Base-by-base conservation (phyloP, 2,329 filamentous ascomycete species). In the Bipolaris gigantea region DNA sequence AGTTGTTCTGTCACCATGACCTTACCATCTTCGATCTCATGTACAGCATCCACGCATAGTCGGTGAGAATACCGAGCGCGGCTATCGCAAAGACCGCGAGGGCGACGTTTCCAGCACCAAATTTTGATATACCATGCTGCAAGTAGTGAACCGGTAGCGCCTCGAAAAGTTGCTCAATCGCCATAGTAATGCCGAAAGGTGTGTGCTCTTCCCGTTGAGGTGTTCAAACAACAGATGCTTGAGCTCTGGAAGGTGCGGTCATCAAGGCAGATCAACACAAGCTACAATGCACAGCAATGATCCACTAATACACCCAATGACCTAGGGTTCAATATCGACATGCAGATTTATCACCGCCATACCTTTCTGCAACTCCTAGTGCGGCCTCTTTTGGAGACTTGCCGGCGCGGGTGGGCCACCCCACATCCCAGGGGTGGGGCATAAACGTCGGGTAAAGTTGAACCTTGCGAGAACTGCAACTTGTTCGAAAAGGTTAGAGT, bases 1-100 rank as follows among this genome's bases (percentile, higher is more conserved):
- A 30, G 27, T 30, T 4, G 11, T 30, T 13, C 13, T 30, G 10
- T 30, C n/a, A 25, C 10, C n/a, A 16, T 11, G 5, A 23, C 44
- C 59, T 32, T 45, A 78, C 77, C 76, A 82, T 79, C 57, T 77
- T 80, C 1, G 74, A 76, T 41, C 79, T 71, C 65, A 81, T 67
- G 55, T 77, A 78, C 46, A 83, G 66, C 80, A 83, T 82, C 60
- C 76, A 75, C 5, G 61, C 71, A 65, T 82, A 83, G 59, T 83
- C 80, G 18, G 53, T 63, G n/a, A 71, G 59, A 6, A 73, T 51
- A 2, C 63, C 62, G 27, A 74, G 21, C 9, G 52, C 50, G 11
- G 57, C 62, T 6, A 67, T 63, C 25, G 56, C 56, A 6, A 70
- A 43, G 15, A 71, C 50, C 3, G 63, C 62, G 8, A 70, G 46